phyloP scores from a whole-genome alignment of 768 basidiomycete genomes.

The Agaricus subrufescens region DNA sequence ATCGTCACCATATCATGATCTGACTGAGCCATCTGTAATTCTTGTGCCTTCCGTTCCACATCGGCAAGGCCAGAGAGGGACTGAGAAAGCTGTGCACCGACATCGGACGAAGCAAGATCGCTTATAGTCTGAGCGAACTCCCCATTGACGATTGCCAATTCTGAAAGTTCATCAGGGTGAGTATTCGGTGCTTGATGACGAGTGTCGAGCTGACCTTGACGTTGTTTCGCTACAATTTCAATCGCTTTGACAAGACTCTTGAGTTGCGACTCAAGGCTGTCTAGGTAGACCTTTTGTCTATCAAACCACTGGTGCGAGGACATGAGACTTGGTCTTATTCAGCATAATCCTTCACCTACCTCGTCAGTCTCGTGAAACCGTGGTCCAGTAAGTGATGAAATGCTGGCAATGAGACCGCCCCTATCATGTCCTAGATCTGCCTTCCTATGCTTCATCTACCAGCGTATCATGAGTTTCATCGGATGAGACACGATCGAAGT shows the following conservation, averaged over 20 bases:
- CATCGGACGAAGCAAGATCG: slow-evolving; percentile 72
- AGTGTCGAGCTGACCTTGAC: slow-evolving; percentile 44
- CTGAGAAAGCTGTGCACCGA: slow-evolving; percentile 67
- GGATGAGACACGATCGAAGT: background rate
- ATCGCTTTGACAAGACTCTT: slow-evolving; percentile 85
- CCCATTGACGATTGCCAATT: slow-evolving; percentile 62
- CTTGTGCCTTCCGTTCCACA: slow-evolving; percentile 69
- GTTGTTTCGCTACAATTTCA: slow-evolving; percentile 78
- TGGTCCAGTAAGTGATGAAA: slow-evolving; percentile 73
- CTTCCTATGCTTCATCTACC: slow-evolving; percentile 84
- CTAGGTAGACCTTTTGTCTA: slow-evolving; percentile 76
- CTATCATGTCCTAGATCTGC: slow-evolving; percentile 72
- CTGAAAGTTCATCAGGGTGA: slow-evolving; percentile 28
- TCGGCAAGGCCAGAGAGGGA: slow-evolving; percentile 69
- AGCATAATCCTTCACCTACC: slow-evolving; percentile 27
- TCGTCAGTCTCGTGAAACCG: slow-evolving; percentile 89
- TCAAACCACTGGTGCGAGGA: slow-evolving; percentile 78
- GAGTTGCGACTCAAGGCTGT: slow-evolving; percentile 86
- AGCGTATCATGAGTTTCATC: slow-evolving; percentile 1
- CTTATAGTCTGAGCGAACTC: slow-evolving; percentile 75
- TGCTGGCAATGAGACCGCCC: slow-evolving; percentile 78
- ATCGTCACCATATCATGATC: slow-evolving; percentile 81
- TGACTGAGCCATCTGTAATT: slow-evolving; percentile 68
- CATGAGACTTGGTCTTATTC: background rate
- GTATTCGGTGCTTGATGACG: background rate